Evolutionary conservation across 371 early-diverging fungal species (phyloP).

Genomic region (Vairimorpha ceranae): DNA sequence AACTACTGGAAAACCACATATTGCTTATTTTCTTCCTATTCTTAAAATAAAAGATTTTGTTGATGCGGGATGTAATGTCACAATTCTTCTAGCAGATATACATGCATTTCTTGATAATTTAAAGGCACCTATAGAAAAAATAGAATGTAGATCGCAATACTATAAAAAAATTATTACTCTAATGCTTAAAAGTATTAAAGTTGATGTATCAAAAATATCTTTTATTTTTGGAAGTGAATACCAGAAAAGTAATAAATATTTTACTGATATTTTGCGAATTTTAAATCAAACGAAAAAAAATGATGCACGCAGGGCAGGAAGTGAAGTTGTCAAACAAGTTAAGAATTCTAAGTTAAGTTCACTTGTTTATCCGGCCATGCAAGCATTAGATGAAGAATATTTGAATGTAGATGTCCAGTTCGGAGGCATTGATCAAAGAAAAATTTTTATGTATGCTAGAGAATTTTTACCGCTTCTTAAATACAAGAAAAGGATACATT

Average conservation of each 20-base stretch:
- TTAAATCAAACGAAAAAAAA: conserved; percentile 78
- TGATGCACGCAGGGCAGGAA: conserved; percentile 96
- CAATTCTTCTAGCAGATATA: conserved; percentile 85
- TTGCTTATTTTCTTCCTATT: conserved; percentile 95
- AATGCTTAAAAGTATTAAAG: conserved; percentile 77
- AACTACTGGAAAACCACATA: conserved; percentile 90
- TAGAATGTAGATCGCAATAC: conserved; percentile 78
- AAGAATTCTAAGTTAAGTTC: conserved; percentile 81
- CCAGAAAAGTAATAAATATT: conserved; percentile 77
- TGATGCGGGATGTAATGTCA: conserved; percentile 84
- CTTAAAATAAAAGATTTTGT: conserved; percentile 93
- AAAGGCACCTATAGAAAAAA: conserved; percentile 88
- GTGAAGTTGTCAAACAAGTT: conserved; percentile 98
- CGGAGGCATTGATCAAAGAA: conserved; percentile 98
- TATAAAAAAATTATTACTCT: conserved; percentile 83
- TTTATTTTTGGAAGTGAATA: conserved; percentile 84
- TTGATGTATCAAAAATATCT: conserved; percentile 71
- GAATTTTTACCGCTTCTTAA: conserved; percentile 87
- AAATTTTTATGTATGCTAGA: conserved; percentile 95
- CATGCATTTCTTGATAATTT: conserved; percentile 97
- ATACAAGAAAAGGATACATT: conserved; percentile 89
- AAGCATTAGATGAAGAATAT: conserved; percentile 97
- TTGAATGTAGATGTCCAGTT: conserved; percentile 93
- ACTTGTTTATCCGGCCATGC: conserved; percentile 93
- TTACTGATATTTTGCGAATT: conserved; percentile 83